A percentile compares a stretch with the other conserved stretches of the same genome.
These are phyloP conservation scores for Gnaphalium uliginosum DNA, from an alignment of 129 eudicot species.

Conservation along the genomic window DNA sequence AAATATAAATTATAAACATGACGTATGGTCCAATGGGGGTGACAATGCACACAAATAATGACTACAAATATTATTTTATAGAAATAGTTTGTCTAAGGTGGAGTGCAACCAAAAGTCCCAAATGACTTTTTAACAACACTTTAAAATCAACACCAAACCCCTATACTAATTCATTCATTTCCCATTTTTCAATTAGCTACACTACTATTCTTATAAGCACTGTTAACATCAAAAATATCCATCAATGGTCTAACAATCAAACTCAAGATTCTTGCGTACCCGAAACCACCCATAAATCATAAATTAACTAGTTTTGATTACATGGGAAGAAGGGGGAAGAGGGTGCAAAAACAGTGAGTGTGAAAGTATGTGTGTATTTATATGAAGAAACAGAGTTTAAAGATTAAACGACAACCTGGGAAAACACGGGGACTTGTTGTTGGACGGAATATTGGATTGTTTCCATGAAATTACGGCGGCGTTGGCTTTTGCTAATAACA, in stretches of 20 bases:
- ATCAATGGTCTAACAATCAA: constrained; percentile 59
- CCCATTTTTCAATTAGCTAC: not conserved
- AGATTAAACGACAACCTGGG: constrained; percentile 68
- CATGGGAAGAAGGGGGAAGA: not conserved
- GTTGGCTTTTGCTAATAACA: constrained; percentile 43
- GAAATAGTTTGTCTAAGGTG: constrained; percentile 3
- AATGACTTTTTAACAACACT: constrained; percentile 7
- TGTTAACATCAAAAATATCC: constrained; percentile 15
- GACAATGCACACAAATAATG: not conserved
- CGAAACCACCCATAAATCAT: constrained; percentile 27
- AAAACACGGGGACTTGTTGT: constrained; percentile 61
- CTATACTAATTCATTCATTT: not conserved
- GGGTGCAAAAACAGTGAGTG: not conserved
- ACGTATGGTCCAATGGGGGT: not conserved
- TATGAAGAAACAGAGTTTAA: constrained; percentile 40
- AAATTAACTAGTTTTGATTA: not conserved
- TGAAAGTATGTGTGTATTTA: constrained; percentile 15
- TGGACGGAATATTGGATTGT: constrained; percentile 71
- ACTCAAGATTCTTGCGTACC: constrained; percentile 56
- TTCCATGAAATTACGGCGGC: constrained; percentile 80
- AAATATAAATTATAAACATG: not conserved
- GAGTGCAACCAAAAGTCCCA: constrained; percentile 3
- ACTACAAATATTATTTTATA: not conserved
- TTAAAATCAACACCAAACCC: constrained; percentile 30
- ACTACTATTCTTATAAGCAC: not conserved